Conservation (phyloP, 1,284 basidiomycete genomes). For the Ceratobasidium sp. region DNA sequence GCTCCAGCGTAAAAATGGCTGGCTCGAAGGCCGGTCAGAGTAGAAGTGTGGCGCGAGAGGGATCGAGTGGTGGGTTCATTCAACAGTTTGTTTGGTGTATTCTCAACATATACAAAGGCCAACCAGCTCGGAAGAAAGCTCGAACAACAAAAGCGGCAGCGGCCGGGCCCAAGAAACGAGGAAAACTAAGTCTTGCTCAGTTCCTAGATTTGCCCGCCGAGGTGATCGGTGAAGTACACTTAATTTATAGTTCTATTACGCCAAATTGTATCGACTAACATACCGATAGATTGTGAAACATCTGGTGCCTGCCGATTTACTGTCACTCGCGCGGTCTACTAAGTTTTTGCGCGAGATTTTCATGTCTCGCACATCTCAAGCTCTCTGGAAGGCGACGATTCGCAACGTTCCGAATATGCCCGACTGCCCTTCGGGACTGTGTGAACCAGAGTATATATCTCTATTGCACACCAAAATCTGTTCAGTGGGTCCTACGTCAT, state of each 20-base stretch:
- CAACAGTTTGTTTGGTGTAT: not conserved
- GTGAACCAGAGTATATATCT: too few species aligned
- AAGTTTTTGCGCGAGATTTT: too few species aligned
- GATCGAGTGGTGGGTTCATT: not conserved
- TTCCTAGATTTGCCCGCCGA: not conserved
- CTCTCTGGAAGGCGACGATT: too few species aligned
- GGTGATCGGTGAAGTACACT: not conserved
- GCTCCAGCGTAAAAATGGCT: too few species aligned
- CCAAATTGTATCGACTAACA: too few species aligned
- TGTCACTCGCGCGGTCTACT: too few species aligned
- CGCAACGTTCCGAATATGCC: too few species aligned
- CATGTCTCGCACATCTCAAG: too few species aligned
- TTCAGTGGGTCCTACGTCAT: not conserved
- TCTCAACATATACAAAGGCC: not conserved
- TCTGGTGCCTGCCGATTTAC: not conserved
- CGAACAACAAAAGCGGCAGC: not conserved
- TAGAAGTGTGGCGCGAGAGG: not conserved
- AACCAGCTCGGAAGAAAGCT: not conserved
- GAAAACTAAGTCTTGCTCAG: not conserved
- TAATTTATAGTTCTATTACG: too few species aligned
- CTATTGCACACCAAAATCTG: slow-evolving; percentile 50
- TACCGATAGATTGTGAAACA: too few species aligned
- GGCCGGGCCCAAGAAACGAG: not conserved
- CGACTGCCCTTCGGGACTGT: too few species aligned
- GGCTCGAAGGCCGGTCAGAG: not conserved